A percentile compares a stretch with the other conserved stretches of the same genome.
Evolutionary conservation across 306 rosid species (phyloP).

Genomic region (Casuarina equisetifolia): DNA sequence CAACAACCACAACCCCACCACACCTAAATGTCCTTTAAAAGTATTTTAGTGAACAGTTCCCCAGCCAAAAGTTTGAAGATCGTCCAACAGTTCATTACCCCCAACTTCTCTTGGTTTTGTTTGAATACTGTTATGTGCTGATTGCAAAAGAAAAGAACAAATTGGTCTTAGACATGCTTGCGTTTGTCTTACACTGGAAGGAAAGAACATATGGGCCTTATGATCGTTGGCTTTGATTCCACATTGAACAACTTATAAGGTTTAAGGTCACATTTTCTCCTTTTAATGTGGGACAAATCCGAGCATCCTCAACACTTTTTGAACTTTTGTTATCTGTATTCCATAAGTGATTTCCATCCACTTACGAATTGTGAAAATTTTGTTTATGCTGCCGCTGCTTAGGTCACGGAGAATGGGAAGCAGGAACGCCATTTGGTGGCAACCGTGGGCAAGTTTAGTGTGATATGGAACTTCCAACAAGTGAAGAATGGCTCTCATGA

Average conservation of each 20-base stretch:
- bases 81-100: neutral
- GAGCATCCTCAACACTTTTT: no score
- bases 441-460: slow-evolving; percentile 97
- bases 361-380: neutral
- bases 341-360: neutral
- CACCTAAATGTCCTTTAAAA: neutral
- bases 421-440: slow-evolving; percentile 98
- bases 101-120: neutral
- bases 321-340: neutral
- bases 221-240: no score
- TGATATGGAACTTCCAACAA: slow-evolving; percentile 97
- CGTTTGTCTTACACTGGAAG: no score
- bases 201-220: no score
- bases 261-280: no score
- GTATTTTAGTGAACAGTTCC: neutral
- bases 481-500: slow-evolving; percentile 89
- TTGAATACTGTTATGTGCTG: neutral
- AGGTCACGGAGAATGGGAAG: slow-evolving; percentile 96
- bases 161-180: neutral
- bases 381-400: slow-evolving; percentile 15
- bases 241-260: no score
- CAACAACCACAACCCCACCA: no score
- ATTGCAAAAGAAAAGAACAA: neutral
- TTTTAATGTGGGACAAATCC: no score
- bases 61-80: neutral